Conservation (phyloP, 345 rosid genomes). For the Euphorbia peplus region DNA sequence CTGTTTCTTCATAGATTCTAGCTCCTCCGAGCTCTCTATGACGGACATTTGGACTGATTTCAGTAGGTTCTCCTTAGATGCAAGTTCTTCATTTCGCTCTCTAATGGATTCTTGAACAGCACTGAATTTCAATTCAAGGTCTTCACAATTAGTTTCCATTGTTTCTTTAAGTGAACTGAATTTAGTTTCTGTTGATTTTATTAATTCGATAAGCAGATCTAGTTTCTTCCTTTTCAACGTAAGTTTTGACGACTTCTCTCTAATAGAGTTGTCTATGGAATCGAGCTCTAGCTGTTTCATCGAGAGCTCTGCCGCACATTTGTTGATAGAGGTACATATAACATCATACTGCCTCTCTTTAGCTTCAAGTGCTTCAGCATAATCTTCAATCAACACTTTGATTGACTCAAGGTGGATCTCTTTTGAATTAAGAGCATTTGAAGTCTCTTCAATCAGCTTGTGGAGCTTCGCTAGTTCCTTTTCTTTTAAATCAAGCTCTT, state of each 20-base stretch:
- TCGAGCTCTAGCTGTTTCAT: slow-evolving; percentile 5
- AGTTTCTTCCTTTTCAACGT: slow-evolving; percentile 16
- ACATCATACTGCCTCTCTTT: neutral
- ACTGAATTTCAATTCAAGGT: slow-evolving; percentile 23
- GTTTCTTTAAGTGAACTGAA: slow-evolving; percentile 19
- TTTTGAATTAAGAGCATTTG: slow-evolving; percentile 5
- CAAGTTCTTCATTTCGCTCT: neutral
- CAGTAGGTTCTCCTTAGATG: slow-evolving; percentile 1
- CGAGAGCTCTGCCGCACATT: neutral
- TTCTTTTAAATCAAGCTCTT: slow-evolving; percentile 17
- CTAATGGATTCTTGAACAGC: slow-evolving; percentile 6
- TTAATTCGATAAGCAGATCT: neutral
- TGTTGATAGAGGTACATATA: neutral
- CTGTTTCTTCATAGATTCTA: slow-evolving; percentile 14
- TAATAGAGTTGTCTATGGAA: slow-evolving; percentile 3
- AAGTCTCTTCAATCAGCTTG: slow-evolving; percentile 2
- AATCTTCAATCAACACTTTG: slow-evolving; percentile 6
- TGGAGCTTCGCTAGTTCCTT: slow-evolving; percentile 5
- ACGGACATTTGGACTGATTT: slow-evolving; percentile 10
- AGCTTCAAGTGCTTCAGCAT: neutral
- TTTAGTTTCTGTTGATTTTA: slow-evolving; percentile 22
- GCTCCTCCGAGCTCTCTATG: slow-evolving; percentile 16
- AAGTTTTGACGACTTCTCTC: slow-evolving; percentile 3
- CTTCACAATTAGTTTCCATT: slow-evolving; percentile 7
- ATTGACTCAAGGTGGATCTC: slow-evolving; percentile 8